Evolutionary conservation across 148 eudicot species (phyloP), one percentile per base, ranked within the genome.

Genomic region (Selenicereus undatus): DNA sequence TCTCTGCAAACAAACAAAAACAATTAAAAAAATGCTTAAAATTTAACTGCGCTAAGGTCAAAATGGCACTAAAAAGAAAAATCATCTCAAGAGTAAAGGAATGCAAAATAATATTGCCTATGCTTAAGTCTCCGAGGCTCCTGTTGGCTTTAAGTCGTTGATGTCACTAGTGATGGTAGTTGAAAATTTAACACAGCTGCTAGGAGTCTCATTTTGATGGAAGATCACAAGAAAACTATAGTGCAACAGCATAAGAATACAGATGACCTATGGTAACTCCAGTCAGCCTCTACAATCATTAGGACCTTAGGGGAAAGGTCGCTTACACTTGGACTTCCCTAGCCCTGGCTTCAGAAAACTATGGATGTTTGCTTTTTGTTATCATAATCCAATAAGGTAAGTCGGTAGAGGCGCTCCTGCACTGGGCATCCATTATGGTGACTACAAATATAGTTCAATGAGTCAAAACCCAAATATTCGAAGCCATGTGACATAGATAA

Each of bases 1-100:
- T 93, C 99, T 93, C 99, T 95, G 95, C 83, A 87, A 87, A 79
- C 51, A 65, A 42, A 71, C 52, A 30, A 43, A 32, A 4, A 24
- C 1, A 11, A 12, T 62, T 48, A 27, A 60, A 8, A 6, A 65
- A 73, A 39, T n/a, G 50, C 21, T 36, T 18, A 39, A 24, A 32
- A 7, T 50, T 12, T 6, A 11, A 48, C 21, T 74, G 35, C 21
- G 45, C 29, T 26, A 74, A 73, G 58, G 32, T 74, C 20, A 72
- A 22, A 8, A 14, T 5, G 24, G 5, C 52, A 48, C 14, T 48
- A 10, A 48, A 48, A 48, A 48, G 52, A 11, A 48, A 48, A 9
- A 48, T 48, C 52, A 48, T 48, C 43, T 39, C 7, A 39, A 48
- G 13, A 48, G 8, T 48, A 48, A 48, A 12, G 52, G 14, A 48